phyloP scores from a whole-genome alignment of 2,329 filamentous ascomycete genomes.

The Colletotrichum chlorophyti region DNA sequence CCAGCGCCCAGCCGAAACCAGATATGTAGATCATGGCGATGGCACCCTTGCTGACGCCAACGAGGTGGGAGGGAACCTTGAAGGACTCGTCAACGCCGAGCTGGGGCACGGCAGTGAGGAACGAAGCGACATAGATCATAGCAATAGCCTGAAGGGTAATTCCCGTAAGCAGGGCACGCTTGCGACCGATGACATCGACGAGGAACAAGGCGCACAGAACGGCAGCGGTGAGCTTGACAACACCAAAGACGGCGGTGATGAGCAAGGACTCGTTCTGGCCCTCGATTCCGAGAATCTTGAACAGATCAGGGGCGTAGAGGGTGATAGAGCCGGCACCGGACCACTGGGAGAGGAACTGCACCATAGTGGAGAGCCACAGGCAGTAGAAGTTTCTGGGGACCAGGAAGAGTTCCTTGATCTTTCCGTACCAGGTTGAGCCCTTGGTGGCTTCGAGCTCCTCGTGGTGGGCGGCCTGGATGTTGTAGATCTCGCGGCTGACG shows the following conservation, averaged over 20 bases:
- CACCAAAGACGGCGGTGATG: constrained; percentile 77
- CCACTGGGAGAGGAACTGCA: constrained; percentile 78
- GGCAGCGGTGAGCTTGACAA: constrained; percentile 74
- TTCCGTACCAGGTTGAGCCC: constrained; percentile 68
- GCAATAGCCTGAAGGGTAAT: constrained; percentile 66
- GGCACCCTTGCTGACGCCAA: constrained; percentile 68
- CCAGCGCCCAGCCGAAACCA: constrained; percentile 73
- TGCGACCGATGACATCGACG: constrained; percentile 80
- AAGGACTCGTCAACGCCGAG: constrained; percentile 57
- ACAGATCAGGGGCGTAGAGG: constrained; percentile 77
- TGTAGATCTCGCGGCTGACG: constrained; percentile 65
- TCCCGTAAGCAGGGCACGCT: constrained; percentile 67
- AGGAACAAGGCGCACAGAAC: constrained; percentile 78
- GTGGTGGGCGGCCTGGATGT: constrained; percentile 70
- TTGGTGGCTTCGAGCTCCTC: constrained; percentile 75
- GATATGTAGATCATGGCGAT: constrained; percentile 77
- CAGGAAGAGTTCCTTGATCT: constrained; percentile 72
- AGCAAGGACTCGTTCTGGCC: constrained; percentile 74
- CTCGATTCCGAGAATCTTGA: constrained; percentile 73
- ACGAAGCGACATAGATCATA: constrained; percentile 68
- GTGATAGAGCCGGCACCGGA: constrained; percentile 77
- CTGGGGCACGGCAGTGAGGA: constrained; percentile 67
- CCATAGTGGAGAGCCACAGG: constrained; percentile 70
- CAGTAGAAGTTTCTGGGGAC: constrained; percentile 75
- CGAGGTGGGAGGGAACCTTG: constrained; percentile 53